Evolutionary conservation across 2,329 filamentous ascomycete species (phyloP).

Genomic region (Aureobasidium uvarum): DNA sequence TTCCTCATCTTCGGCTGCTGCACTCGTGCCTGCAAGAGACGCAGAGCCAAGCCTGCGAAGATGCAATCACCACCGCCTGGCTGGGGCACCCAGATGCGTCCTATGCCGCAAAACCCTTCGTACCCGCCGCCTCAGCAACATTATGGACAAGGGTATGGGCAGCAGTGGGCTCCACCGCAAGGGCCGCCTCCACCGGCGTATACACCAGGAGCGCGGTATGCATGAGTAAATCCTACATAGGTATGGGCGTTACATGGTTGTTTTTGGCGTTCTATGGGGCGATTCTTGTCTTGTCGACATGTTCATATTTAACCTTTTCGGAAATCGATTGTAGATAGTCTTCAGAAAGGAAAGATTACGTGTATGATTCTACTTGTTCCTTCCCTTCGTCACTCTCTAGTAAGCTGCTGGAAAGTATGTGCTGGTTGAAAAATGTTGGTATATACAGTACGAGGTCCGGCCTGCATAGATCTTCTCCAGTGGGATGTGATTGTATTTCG

Average conservation of each 20-base stretch:
- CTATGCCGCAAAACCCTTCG: conserved; percentile 5
- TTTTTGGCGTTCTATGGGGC: no score
- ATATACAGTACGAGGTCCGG: no score
- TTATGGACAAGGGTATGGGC: not conserved
- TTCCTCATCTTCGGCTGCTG: conserved; percentile 65
- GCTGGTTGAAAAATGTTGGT: no score
- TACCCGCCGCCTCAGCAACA: conserved; percentile 18
- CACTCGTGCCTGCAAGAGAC: conserved; percentile 54
- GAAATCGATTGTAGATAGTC: not conserved
- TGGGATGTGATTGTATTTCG: not conserved
- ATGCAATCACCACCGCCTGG: conserved; percentile 29
- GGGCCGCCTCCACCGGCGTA: conserved; percentile 18
- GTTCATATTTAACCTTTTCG: not conserved
- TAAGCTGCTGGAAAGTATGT: no score
- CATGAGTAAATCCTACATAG: not conserved
- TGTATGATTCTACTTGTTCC: not conserved
- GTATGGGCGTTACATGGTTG: not conserved
- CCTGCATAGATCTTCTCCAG: not conserved
- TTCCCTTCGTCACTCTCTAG: no score
- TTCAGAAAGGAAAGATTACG: not conserved
- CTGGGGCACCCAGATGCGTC: conserved; percentile 21
- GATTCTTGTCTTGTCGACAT: no score
- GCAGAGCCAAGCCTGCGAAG: conserved; percentile 13
- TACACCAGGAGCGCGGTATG: conserved; percentile 5
- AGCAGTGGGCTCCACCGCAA: conserved; percentile 6